A percentile compares a stretch with the other conserved stretches of the same genome.
Conservation (phyloP, 257 asterid species). For the Osmanthus fragrans region DNA sequence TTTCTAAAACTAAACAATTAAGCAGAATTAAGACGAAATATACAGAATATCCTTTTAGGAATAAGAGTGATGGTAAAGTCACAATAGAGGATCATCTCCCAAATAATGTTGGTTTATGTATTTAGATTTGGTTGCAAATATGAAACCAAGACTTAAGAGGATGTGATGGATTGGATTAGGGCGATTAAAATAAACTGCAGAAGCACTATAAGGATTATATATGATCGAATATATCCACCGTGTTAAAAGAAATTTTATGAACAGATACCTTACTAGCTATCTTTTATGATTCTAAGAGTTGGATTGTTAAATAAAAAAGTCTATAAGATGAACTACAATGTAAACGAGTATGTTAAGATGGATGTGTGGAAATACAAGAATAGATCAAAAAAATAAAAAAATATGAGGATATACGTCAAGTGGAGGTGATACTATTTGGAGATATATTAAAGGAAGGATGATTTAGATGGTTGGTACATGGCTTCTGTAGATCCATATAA, state of each 20-base stretch:
- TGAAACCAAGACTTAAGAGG: background rate
- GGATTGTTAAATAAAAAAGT: background rate
- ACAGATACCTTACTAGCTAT: background rate
- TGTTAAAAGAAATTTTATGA: background rate
- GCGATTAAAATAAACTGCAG: background rate
- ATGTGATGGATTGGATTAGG: background rate
- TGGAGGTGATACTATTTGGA: background rate
- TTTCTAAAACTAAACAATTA: background rate
- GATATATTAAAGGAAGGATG: background rate
- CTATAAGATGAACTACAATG: background rate
- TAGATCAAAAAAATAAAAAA: background rate
- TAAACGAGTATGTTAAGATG: background rate
- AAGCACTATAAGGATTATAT: background rate
- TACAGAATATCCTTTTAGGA: background rate
- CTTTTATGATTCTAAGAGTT: background rate
- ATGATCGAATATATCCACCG: background rate
- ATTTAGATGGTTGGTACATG: background rate
- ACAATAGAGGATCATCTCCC: background rate
- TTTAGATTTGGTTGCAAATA: background rate
- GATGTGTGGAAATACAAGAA: background rate
- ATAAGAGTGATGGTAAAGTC: background rate
- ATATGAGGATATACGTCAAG: background rate
- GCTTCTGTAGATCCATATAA: background rate
- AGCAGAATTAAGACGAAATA: background rate
- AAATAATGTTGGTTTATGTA: background rate